These are phyloP conservation scores for Aschersonia sp. DNA, from an alignment of 2,329 filamentous ascomycete species.

Conservation along the genomic window DNA sequence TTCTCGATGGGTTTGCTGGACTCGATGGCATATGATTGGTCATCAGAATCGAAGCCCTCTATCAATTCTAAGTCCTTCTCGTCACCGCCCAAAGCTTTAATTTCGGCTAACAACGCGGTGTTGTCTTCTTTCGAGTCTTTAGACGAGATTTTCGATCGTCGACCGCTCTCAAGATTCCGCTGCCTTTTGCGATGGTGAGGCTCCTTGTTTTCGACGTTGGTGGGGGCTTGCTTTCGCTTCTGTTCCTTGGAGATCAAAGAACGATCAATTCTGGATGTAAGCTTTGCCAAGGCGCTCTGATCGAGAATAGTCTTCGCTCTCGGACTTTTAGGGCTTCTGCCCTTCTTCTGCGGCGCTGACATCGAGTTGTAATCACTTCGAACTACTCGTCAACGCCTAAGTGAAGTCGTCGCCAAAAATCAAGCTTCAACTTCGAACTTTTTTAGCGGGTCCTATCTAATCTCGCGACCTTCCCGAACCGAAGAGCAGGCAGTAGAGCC, in stretches of 20 bases:
- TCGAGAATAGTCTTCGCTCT: conserved; percentile 23
- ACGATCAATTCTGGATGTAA: conserved; percentile 44
- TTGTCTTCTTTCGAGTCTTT: conserved; percentile 11
- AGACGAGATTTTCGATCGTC: conserved; percentile 9
- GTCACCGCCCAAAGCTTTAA: conserved; percentile 49
- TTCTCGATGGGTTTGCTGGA: conserved; percentile 25
- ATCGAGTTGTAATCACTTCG: conserved; percentile 8
- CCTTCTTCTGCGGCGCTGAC: conserved; percentile 23
- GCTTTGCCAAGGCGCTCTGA: conserved; percentile 32
- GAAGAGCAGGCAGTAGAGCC: background rate
- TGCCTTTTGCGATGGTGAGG: conserved; percentile 19
- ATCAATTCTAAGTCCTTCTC: conserved; percentile 50
- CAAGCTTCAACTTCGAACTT: conserved; percentile 3
- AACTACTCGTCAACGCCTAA: background rate
- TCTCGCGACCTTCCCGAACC: conserved; percentile 4
- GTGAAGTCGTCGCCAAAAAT: background rate
- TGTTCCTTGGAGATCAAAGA: conserved; percentile 27
- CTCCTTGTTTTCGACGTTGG: conserved; percentile 16
- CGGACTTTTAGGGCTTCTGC: conserved; percentile 13
- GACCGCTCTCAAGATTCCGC: conserved; percentile 13
- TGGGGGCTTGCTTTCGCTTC: conserved; percentile 29
- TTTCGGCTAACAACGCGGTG: conserved; percentile 44
- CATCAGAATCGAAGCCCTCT: conserved; percentile 31
- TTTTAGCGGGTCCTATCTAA: conserved; percentile 8
- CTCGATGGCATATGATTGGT: conserved; percentile 18